A percentile compares a stretch with the other conserved stretches of the same genome.
Conservation (phyloP, 768 basidiomycete genomes). For the Russula lepida region DNA sequence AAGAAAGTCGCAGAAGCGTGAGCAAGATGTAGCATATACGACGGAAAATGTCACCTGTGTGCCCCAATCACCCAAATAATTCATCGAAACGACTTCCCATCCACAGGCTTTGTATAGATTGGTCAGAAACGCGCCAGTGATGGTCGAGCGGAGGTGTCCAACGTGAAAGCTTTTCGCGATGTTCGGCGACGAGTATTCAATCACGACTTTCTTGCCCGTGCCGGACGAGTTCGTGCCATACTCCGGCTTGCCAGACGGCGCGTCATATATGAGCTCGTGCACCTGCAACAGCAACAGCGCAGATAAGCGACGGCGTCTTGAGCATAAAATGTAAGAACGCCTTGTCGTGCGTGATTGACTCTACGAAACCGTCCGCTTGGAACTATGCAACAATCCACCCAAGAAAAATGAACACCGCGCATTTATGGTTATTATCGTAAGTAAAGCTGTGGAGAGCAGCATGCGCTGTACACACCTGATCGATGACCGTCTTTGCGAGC, state of each 20-base stretch:
- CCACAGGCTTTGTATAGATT: slow-evolving; percentile 90
- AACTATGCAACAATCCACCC: slow-evolving; percentile 44
- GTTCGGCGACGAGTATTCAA: slow-evolving; percentile 95
- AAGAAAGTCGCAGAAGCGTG: background rate
- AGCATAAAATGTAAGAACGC: slow-evolving; percentile 80
- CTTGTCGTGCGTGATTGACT: slow-evolving; percentile 59
- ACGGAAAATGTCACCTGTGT: slow-evolving; percentile 57
- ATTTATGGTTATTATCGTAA: background rate
- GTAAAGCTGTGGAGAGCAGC: background rate
- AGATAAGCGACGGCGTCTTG: slow-evolving; percentile 54
- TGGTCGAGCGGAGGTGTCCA: slow-evolving; percentile 94
- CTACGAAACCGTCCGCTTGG: slow-evolving; percentile 71
- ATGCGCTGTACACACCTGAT: slow-evolving; percentile 39
- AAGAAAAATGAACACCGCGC: background rate
- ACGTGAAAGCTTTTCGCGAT: slow-evolving; percentile 99
- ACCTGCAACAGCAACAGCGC: slow-evolving; percentile 68
- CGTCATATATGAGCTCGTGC: slow-evolving; percentile 58
- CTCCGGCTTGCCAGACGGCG: slow-evolving; percentile 48
- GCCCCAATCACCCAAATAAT: slow-evolving; percentile 98
- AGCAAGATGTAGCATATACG: background rate
- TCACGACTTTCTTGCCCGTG: slow-evolving; percentile 71
- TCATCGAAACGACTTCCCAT: slow-evolving; percentile 85
- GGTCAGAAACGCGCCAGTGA: slow-evolving; percentile 90
- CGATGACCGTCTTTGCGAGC: slow-evolving; percentile 64
- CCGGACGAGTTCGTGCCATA: slow-evolving; percentile 80